Evolutionary conservation across 345 rosid genomes (phyloP), one percentile per base, ranked within the genome.

Genomic region (Litchi chinensis): DNA sequence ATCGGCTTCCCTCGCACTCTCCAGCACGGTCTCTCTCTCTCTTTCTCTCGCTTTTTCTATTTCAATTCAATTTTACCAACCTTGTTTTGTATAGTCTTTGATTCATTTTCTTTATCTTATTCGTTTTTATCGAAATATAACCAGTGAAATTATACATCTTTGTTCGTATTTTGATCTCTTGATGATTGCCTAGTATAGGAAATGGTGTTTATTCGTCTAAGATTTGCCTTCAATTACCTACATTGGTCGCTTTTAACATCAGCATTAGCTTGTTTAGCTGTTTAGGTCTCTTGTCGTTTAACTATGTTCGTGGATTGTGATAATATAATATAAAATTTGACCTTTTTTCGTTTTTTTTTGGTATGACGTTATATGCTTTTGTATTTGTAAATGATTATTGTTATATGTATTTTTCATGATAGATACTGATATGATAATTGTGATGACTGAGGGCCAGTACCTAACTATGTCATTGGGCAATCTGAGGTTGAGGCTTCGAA

Each of bases 1-100:
- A 57, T 92, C 79, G 97, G 97, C 66, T 67, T 93, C 79, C 90
- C 91, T 72, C 88, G 90, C 57, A 66, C 91, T 74, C 93, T 90
- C 48, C 86, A 80, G 48, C 88, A 82, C 76, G 87, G 89, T 86
- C 54, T 0, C 64, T 12, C 18, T 32, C 15, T 18, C n/a, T 41
- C 15, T 18, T 16, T 85, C 40, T 0, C 64, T 12, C 13, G 32
- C 15, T 18, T 12, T 7, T 64, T 77, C 28, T 2, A 15, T 24
- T 64, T 4, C 19, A 40, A 10, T 57, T 57, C 52, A 12, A 8
- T 6, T 52, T 62, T 21, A 13, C 12, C 22, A 1, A 1, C 5
- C 12, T 11, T 48, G 10, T 75, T 28, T 40, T 26, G 28, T 75
- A 4, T 3, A 48, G 28, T 59, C 26, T 18, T 60, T 60, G 65